phyloP scores from a whole-genome alignment of 805 yeast species.

The Wickerhamiella lipophila region DNA sequence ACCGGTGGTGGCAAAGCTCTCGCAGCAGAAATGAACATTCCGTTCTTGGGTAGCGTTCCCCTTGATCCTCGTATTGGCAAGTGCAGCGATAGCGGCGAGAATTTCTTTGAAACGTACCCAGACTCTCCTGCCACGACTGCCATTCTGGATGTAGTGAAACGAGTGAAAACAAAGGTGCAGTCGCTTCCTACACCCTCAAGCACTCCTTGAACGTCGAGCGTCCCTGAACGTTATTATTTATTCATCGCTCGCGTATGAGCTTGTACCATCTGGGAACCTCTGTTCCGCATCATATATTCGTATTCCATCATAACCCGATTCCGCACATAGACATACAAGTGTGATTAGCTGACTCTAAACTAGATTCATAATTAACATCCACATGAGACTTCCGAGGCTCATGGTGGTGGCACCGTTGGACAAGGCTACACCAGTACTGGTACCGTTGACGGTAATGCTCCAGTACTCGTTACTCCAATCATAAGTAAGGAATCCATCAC shows the following conservation, averaged over 20 bases:
- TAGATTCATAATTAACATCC: background rate
- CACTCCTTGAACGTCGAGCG: slow-evolving; percentile 3
- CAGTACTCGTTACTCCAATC: slow-evolving; percentile 1
- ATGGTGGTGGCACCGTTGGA: background rate
- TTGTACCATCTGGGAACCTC: too few relatives aligned
- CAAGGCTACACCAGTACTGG: background rate
- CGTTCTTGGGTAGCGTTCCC: slow-evolving; percentile 85
- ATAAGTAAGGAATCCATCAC: slow-evolving; percentile 1
- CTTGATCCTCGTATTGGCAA: slow-evolving; percentile 89
- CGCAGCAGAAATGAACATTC: slow-evolving; percentile 65
- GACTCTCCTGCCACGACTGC: slow-evolving; percentile 91
- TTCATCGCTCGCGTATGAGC: background rate
- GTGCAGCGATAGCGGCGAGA: slow-evolving; percentile 75
- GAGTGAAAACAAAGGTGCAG: background rate
- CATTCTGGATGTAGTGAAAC: slow-evolving; percentile 60
- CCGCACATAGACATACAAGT: too few relatives aligned
- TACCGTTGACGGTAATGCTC: background rate
- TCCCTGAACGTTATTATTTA: too few relatives aligned
- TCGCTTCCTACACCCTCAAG: slow-evolving; percentile 4
- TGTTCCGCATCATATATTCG: too few relatives aligned
- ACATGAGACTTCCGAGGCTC: background rate
- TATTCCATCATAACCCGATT: too few relatives aligned
- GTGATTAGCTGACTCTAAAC: too few relatives aligned
- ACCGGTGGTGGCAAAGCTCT: slow-evolving; percentile 90
- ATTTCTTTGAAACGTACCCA: slow-evolving; percentile 64